Evolutionary conservation across 2,329 filamentous ascomycete species (phyloP).

Genomic region (Aspergillus hiratsukae): DNA sequence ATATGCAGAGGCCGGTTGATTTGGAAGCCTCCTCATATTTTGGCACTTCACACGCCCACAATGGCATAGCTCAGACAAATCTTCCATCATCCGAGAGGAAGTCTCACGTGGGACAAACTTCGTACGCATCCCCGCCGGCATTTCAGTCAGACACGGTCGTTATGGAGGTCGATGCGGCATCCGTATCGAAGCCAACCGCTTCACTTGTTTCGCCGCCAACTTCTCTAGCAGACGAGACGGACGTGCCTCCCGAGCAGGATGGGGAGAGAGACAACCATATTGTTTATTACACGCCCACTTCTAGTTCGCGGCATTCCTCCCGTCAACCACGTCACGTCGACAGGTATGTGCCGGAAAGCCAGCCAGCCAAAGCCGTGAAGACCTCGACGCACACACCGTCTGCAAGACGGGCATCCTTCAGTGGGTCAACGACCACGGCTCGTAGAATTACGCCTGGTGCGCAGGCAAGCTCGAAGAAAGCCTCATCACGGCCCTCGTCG

Average conservation of each 20-base stretch:
- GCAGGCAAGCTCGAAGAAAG: slow-evolving; percentile 26
- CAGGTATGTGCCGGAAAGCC: slow-evolving; percentile 34
- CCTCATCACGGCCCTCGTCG: slow-evolving; percentile 34
- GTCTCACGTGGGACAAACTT: slow-evolving; percentile 18
- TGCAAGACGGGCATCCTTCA: slow-evolving; percentile 20
- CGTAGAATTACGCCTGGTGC: slow-evolving; percentile 27
- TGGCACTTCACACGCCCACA: slow-evolving; percentile 2
- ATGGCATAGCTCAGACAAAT: slow-evolving; percentile 8
- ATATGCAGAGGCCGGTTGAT: slow-evolving; percentile 7
- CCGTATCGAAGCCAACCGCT: slow-evolving; percentile 29
- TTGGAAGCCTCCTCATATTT: slow-evolving; percentile 10
- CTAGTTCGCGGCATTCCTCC: slow-evolving; percentile 42
- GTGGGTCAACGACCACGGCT: slow-evolving; percentile 13
- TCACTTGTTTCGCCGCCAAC: slow-evolving; percentile 44
- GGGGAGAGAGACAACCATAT: slow-evolving; percentile 27
- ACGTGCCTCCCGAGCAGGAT: slow-evolving; percentile 29
- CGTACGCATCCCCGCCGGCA: slow-evolving; percentile 37
- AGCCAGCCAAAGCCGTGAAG: slow-evolving; percentile 21
- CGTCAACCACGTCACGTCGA: slow-evolving; percentile 41
- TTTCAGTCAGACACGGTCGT: slow-evolving; percentile 32
- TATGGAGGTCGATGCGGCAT: slow-evolving; percentile 21
- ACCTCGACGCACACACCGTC: slow-evolving; percentile 19
- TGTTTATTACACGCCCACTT: slow-evolving; percentile 34
- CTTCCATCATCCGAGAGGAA: slow-evolving; percentile 17
- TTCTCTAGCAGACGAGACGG: slow-evolving; percentile 40